These are phyloP conservation scores for Fusarium annulatum DNA, from an alignment of 2,329 filamentous ascomycete species.

Conservation along the genomic window DNA sequence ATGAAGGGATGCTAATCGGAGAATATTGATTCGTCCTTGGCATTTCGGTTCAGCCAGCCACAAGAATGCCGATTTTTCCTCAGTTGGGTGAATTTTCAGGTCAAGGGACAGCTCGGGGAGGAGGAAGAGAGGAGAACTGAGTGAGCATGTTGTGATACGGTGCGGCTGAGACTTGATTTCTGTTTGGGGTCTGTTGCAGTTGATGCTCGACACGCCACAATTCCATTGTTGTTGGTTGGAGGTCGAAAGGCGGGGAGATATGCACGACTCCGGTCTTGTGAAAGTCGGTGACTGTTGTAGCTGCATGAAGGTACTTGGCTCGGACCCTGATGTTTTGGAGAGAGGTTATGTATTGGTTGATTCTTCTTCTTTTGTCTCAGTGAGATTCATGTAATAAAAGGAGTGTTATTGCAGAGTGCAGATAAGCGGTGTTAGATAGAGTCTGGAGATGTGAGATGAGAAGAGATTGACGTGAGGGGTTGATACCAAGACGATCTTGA, in stretches of 20 bases:
- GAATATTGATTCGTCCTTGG: slow-evolving; percentile 16
- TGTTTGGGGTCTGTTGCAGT: slow-evolving; percentile 6
- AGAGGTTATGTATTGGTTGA: background rate
- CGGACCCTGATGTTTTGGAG: slow-evolving; percentile 4
- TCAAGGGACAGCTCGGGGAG: background rate
- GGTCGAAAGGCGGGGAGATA: background rate
- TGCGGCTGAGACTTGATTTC: background rate
- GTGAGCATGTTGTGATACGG: background rate
- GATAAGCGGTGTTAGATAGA: background rate
- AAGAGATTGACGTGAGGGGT: background rate
- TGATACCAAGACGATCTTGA: background rate
- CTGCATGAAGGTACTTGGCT: background rate
- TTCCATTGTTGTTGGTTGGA: background rate
- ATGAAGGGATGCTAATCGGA: slow-evolving; percentile 5
- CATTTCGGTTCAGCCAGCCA: slow-evolving; percentile 29
- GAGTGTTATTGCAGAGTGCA: background rate
- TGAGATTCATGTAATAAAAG: background rate
- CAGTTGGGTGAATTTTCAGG: background rate
- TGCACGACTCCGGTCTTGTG: slow-evolving; percentile 8
- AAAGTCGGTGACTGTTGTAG: slow-evolving; percentile 1
- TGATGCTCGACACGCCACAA: slow-evolving; percentile 17
- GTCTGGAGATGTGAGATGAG: background rate
- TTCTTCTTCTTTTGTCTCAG: background rate
- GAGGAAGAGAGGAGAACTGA: background rate
- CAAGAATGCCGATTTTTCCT: background rate